phyloP scores from a whole-genome alignment of 768 basidiomycete species.

The Lactarius deliciosus region DNA sequence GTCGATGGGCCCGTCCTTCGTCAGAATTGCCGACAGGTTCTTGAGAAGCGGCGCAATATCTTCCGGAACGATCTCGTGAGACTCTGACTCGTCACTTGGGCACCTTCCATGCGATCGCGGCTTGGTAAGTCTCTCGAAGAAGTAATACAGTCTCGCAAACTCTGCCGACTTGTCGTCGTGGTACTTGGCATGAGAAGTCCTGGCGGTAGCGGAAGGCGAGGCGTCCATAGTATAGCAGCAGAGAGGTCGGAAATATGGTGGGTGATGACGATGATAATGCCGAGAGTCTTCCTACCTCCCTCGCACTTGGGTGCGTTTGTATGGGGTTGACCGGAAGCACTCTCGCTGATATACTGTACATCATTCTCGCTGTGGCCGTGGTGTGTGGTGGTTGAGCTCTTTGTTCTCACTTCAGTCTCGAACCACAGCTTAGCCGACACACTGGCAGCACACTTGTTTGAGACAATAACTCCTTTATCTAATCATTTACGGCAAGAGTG shows the following conservation, averaged over 20 bases:
- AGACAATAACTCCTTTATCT: conserved; percentile 12
- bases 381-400: conserved; percentile 5
- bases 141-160: conserved; percentile 29
- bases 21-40: conserved; percentile 25
- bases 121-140: conserved; percentile 28
- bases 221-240: conserved; percentile 8
- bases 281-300: conserved; percentile 8
- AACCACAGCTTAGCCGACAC: conserved; percentile 14
- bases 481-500: background rate
- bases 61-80: conserved; percentile 22
- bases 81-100: conserved; percentile 1
- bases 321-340: background rate
- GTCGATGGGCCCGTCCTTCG: conserved; percentile 18
- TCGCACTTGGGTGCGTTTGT: conserved; percentile 2
- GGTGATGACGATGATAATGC: background rate
- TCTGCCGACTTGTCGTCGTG: conserved; percentile 27
- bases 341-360: conserved; percentile 16
- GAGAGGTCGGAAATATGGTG: background rate
- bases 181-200: background rate
- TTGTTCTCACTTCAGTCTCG: conserved; percentile 23
- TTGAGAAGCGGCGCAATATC: conserved; percentile 29
- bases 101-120: conserved; percentile 18
- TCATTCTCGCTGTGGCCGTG: conserved; percentile 11
- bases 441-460: background rate
- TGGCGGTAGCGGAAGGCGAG: background rate